A percentile compares a stretch with the other conserved stretches of the same genome.
Evolutionary conservation across 2,329 filamentous ascomycete genomes (phyloP).

Genomic region (Phialophora tarda): DNA sequence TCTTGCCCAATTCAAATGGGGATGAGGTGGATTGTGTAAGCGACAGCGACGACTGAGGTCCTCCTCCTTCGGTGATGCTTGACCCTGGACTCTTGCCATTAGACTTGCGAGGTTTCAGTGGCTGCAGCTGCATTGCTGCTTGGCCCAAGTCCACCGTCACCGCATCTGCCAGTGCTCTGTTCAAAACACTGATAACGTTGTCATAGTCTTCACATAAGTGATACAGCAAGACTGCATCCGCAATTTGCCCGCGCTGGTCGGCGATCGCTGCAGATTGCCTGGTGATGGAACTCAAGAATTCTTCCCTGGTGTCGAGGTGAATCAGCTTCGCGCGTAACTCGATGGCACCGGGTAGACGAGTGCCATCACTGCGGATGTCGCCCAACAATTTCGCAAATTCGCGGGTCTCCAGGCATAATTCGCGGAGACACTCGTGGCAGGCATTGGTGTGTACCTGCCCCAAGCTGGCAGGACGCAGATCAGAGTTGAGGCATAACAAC

Average conservation of each 20-base stretch:
- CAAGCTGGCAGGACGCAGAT: constrained; percentile 70
- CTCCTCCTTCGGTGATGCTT: constrained; percentile 46
- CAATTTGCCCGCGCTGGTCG: constrained; percentile 85
- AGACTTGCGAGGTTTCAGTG: constrained; percentile 71
- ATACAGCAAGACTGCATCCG: constrained; percentile 92
- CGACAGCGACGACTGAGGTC: constrained; percentile 58
- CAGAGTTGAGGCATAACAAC: constrained; percentile 88
- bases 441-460: constrained; percentile 78
- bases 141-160: constrained; percentile 85
- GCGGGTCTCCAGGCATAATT: constrained; percentile 93
- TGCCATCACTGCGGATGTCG: constrained; percentile 85
- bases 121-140: constrained; percentile 76
- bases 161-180: constrained; percentile 86
- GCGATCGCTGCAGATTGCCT: constrained; percentile 89
- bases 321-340: constrained; percentile 84
- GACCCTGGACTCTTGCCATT: constrained; percentile 39
- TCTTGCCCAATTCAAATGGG: constrained; percentile 65
- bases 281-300: constrained; percentile 91
- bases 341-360: constrained; percentile 82
- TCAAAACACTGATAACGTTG: constrained; percentile 87
- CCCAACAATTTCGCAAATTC: constrained; percentile 94
- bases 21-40: constrained; percentile 69
- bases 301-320: constrained; percentile 75
- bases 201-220: constrained; percentile 96
- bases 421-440: constrained; percentile 90